phyloP scores from a whole-genome alignment of 805 yeast genomes.

The Saturnispora bothae region DNA sequence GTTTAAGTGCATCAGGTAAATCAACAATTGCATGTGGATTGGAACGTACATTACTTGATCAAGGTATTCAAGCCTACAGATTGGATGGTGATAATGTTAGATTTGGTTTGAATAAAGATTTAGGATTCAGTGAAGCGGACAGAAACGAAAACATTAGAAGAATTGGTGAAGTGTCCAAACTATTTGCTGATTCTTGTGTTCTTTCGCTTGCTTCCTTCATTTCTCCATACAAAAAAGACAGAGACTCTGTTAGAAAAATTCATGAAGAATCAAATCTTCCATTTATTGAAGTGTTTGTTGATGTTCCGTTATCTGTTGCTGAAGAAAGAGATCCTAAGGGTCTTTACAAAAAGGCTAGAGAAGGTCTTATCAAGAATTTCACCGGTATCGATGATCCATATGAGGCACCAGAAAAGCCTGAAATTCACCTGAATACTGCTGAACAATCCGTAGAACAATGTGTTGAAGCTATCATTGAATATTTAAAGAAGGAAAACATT shows the following conservation, averaged over 20 bases:
- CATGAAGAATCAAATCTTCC: slow-evolving; percentile 70
- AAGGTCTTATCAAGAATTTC: slow-evolving; percentile 86
- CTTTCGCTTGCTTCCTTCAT: slow-evolving; percentile 87
- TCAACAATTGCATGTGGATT: slow-evolving; percentile 89
- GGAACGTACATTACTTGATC: slow-evolving; percentile 68
- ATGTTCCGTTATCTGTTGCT: slow-evolving; percentile 89
- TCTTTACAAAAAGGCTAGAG: slow-evolving; percentile 90
- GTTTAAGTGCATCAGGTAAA: slow-evolving; percentile 91
- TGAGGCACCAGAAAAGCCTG: slow-evolving; percentile 83
- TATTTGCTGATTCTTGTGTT: slow-evolving; percentile 87
- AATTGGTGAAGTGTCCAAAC: slow-evolving; percentile 86
- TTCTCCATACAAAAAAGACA: slow-evolving; percentile 79
- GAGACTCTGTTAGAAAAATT: slow-evolving; percentile 75
- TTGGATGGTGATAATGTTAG: slow-evolving; percentile 92
- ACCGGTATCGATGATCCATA: slow-evolving; percentile 95
- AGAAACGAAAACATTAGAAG: slow-evolving; percentile 93
- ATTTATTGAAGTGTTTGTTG: slow-evolving; percentile 83
- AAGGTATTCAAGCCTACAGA: slow-evolving; percentile 68
- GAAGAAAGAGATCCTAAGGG: slow-evolving; percentile 98
- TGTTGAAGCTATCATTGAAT: slow-evolving; percentile 60
- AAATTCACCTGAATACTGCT: slow-evolving; percentile 70
- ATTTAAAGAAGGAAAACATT: slow-evolving; percentile 30
- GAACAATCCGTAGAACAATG: slow-evolving; percentile 31
- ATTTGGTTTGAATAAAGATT: slow-evolving; percentile 89
- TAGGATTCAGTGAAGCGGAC: slow-evolving; percentile 86